Conservation (phyloP, 1,284 basidiomycete species). For the Irpex sp. region DNA sequence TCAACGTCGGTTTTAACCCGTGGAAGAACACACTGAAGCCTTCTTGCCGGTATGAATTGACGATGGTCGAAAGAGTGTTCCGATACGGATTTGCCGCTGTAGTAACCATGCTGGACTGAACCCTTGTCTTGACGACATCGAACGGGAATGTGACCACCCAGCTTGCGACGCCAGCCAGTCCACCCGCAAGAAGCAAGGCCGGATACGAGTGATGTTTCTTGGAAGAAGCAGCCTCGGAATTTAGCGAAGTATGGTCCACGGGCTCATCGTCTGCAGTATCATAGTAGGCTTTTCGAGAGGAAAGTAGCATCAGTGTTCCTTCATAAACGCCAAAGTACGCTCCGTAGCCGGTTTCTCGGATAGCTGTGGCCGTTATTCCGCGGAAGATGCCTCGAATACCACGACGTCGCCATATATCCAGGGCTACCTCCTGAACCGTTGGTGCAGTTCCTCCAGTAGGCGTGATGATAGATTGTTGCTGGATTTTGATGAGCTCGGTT, state of each 20-base stretch:
- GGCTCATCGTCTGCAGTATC: background rate
- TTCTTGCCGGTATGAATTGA: conserved; percentile 60
- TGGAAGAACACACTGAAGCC: conserved; percentile 69
- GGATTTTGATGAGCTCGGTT: conserved; percentile 84
- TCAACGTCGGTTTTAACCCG: conserved; percentile 74
- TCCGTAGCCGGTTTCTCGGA: conserved; percentile 79
- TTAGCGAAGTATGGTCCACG: conserved; percentile 30
- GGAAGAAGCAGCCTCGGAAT: conserved; percentile 44
- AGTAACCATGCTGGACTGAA: conserved; percentile 55
- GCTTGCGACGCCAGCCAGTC: conserved; percentile 68
- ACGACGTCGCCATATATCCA: conserved; percentile 47
- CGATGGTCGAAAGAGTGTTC: conserved; percentile 52
- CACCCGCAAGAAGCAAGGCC: conserved; percentile 72
- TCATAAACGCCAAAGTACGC: conserved; percentile 86
- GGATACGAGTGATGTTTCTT: conserved; percentile 48
- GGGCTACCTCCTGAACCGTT: conserved; percentile 47
- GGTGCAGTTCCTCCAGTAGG: conserved; percentile 4
- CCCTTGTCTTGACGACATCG: conserved; percentile 84
- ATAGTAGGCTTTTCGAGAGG: conserved; percentile 18
- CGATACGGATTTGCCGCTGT: conserved; percentile 62
- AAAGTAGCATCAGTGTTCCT: conserved; percentile 62
- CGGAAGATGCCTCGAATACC: conserved; percentile 75
- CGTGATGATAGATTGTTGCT: conserved; percentile 50
- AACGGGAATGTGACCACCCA: conserved; percentile 80
- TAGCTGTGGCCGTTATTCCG: conserved; percentile 65